A percentile compares a stretch with the other conserved stretches of the same genome.
Evolutionary conservation across 805 yeast species (phyloP).

Genomic region (Kluyveromyces nonfermentans): DNA sequence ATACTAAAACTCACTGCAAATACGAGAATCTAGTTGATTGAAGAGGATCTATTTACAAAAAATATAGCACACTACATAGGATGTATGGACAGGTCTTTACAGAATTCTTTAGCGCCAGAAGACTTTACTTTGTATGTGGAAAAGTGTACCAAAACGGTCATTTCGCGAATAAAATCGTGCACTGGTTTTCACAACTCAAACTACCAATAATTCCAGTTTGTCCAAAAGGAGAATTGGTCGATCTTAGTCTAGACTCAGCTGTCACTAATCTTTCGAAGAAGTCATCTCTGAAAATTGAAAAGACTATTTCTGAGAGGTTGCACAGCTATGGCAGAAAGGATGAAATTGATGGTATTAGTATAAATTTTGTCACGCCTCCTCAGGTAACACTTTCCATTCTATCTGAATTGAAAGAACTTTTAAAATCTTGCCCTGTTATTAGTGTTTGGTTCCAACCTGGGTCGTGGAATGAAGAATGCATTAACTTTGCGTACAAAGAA

Average conservation of each 20-base stretch:
- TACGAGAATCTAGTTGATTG: too few species aligned
- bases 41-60: too few species aligned
- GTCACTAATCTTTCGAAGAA: conserved; percentile 43
- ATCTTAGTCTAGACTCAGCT: conserved; percentile 53
- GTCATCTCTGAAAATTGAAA: conserved; percentile 27
- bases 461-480: conserved; percentile 45
- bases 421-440: conserved; percentile 24
- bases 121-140: conserved; percentile 34
- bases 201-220: conserved; percentile 40
- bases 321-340: conserved; percentile 12
- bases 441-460: conserved; percentile 85
- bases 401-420: conserved; percentile 29
- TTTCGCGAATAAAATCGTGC: conserved; percentile 49
- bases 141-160: conserved; percentile 65
- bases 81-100: conserved; percentile 9
- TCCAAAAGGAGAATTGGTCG: conserved; percentile 45
- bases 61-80: neutral
- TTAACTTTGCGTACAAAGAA: conserved; percentile 33
- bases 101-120: conserved; percentile 8
- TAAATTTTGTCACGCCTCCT: conserved; percentile 75
- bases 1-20: neutral
- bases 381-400: conserved; percentile 40
- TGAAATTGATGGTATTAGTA: conserved; percentile 37
- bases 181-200: conserved; percentile 11
- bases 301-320: conserved; percentile 25